phyloP scores from a whole-genome alignment of 768 basidiomycete species.

The Agrocybe pediades region DNA sequence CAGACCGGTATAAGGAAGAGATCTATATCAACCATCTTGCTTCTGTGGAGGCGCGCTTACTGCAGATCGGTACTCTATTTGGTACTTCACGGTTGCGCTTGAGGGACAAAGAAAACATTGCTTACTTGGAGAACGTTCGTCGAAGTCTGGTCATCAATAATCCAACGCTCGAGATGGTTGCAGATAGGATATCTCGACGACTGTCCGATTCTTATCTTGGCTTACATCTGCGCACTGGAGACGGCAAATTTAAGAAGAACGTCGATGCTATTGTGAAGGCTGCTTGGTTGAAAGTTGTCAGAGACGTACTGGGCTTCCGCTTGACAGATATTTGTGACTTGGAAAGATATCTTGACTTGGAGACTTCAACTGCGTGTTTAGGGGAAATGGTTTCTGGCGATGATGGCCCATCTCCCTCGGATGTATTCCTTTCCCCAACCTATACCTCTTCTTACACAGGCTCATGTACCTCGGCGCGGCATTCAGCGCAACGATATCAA shows the following conservation, averaged over 20 bases:
- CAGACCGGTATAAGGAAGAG: slow-evolving; percentile 42
- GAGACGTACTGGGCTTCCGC: slow-evolving; percentile 44
- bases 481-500: slow-evolving; percentile 11
- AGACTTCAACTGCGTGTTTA: slow-evolving; percentile 5
- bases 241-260: slow-evolving; percentile 57
- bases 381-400: not conserved
- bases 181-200: slow-evolving; percentile 41
- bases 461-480: slow-evolving; percentile 16
- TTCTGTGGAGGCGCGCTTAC: slow-evolving; percentile 43
- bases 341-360: slow-evolving; percentile 13
- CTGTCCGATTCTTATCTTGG: slow-evolving; percentile 57
- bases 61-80: slow-evolving; percentile 77
- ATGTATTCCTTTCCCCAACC: not conserved
- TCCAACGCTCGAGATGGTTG: slow-evolving; percentile 42
- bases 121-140: slow-evolving; percentile 49
- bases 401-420: not conserved
- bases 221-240: slow-evolving; percentile 69
- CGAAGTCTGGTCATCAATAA: slow-evolving; percentile 60
- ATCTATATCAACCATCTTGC: slow-evolving; percentile 47
- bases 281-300: slow-evolving; percentile 62
- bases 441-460: slow-evolving; percentile 11
- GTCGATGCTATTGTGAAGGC: slow-evolving; percentile 42
- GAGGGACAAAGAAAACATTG: slow-evolving; percentile 36
- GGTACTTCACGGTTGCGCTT: slow-evolving; percentile 71
- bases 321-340: slow-evolving; percentile 29